Evolutionary conservation across 208 protist genomes (phyloP), one percentile per base, ranked within the genome.

Genomic region (Blechomonas ayalai): DNA sequence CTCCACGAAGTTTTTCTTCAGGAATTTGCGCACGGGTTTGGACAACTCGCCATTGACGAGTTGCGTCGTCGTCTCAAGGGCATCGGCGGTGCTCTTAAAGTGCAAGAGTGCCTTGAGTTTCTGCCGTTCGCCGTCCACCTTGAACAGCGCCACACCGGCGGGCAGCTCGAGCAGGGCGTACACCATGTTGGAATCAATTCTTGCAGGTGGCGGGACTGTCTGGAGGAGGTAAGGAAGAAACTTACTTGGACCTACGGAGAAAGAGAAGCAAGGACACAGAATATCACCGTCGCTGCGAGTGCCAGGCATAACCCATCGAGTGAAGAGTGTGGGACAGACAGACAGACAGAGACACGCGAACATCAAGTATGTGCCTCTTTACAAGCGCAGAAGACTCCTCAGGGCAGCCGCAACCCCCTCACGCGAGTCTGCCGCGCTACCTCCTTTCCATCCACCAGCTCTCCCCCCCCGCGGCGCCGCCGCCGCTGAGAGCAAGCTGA

Each of bases 81-180:
- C 97, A 61, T 99, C 97, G 3, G 84, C 82, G 28, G 95, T 99
- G 79, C 97, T 95, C 49, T 84, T 84, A 36, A 99, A 87, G 40
- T 82, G 67, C 24, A 98, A 75, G n/a, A 97, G 75, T 20, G 95
- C 91, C 66, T 88, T 81, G 15, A 99, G 52, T 69, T 95, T 97
- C 37, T 64, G 75, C 64, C 75, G 81, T 27, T 67, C 76, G 54
- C 61, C 97, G 57, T 78, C 98, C 59, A 99, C 86, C 53, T 98
- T 98, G 67, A 99, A 98, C 9, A 99, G 85, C 29, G 97, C 97
- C 52, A 97, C 98, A 26, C 98, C 98, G 20, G 97, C 97, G 6
- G 97, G 83, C 16, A 98, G 97, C 82, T 99, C 97, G 40, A 98
- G 96, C 29, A 99, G 79, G 4, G 99, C 95, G 45, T 99, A 96